Percentiles rank a stretch among this genome's conserved stretches.
phyloP scores from a whole-genome alignment of 305 asterid genomes.

The Fraxinus angustifolia region DNA sequence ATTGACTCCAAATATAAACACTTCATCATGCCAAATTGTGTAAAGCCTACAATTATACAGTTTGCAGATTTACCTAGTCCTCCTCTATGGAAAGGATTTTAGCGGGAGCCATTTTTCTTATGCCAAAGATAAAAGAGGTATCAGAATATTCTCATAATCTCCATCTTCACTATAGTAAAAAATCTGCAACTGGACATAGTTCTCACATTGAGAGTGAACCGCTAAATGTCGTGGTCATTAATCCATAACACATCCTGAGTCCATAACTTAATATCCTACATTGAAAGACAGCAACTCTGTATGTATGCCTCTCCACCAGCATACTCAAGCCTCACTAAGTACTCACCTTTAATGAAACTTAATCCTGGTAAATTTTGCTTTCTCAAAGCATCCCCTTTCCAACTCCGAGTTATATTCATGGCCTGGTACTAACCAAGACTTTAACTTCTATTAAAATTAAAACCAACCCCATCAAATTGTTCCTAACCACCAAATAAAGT shows the following conservation, averaged over 20 bases:
- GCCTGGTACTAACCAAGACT: neutral
- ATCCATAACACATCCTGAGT: neutral
- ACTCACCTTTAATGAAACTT: slow-evolving; percentile 7
- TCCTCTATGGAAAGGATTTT: neutral
- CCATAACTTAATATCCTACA: neutral
- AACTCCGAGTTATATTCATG: neutral
- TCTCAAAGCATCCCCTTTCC: slow-evolving; percentile 1
- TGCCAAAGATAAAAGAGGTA: neutral
- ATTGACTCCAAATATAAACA: neutral
- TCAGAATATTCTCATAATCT: neutral
- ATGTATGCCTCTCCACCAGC: neutral
- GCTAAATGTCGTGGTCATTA: neutral
- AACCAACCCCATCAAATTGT: slow-evolving; percentile 13
- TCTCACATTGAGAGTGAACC: neutral
- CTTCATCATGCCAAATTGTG: neutral
- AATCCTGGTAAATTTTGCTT: neutral
- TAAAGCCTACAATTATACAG: neutral
- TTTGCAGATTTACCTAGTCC: neutral
- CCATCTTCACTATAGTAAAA: neutral
- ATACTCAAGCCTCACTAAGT: slow-evolving; percentile 2
- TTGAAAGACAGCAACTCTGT: slow-evolving; percentile 1
- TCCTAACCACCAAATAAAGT: slow-evolving; percentile 2
- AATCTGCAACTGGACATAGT: neutral
- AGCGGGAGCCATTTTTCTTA: neutral
- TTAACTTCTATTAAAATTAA: neutral